Evolutionary conservation across 208 protist genomes (phyloP).

Genomic region (Kentomonas sorsogonicus): DNA sequence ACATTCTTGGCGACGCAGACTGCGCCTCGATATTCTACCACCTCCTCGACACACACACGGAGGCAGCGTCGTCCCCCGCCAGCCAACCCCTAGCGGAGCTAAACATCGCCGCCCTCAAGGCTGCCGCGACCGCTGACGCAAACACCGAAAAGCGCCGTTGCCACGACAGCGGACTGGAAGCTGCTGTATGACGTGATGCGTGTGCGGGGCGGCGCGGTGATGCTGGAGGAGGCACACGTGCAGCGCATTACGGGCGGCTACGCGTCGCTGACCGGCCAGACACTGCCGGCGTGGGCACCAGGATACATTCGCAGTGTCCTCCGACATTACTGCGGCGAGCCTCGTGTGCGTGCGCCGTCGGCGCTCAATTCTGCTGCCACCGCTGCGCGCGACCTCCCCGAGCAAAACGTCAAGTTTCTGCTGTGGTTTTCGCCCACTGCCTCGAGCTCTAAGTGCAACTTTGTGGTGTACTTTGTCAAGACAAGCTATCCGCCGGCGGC

Average conservation of each 20-base stretch:
- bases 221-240: conserved; percentile 54
- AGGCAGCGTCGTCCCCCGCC: too few species aligned
- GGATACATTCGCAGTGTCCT: conserved; percentile 15
- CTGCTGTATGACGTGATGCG: conserved; percentile 82
- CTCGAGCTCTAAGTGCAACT: conserved; percentile 6
- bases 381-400: conserved; percentile 6
- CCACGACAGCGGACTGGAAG: conserved; percentile 10
- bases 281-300: conserved; percentile 12
- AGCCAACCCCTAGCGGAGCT: conserved; percentile 7
- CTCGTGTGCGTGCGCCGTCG: not conserved
- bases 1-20: too few species aligned
- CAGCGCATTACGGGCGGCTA: conserved; percentile 45
- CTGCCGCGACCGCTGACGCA: not conserved
- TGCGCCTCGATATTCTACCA: too few species aligned
- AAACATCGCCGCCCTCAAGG: not conserved
- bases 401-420: conserved; percentile 73
- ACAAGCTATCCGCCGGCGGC: conserved; percentile 63
- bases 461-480: conserved; percentile 43
- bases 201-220: conserved; percentile 21
- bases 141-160: not conserved
- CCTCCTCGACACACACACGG: too few species aligned
- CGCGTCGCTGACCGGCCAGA: conserved; percentile 7
- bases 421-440: conserved; percentile 35
- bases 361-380: not conserved
- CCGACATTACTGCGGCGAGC: conserved; percentile 23